Evolutionary conservation across 2,329 filamentous ascomycete species (phyloP).

Genomic region (Fusarium sp.): DNA sequence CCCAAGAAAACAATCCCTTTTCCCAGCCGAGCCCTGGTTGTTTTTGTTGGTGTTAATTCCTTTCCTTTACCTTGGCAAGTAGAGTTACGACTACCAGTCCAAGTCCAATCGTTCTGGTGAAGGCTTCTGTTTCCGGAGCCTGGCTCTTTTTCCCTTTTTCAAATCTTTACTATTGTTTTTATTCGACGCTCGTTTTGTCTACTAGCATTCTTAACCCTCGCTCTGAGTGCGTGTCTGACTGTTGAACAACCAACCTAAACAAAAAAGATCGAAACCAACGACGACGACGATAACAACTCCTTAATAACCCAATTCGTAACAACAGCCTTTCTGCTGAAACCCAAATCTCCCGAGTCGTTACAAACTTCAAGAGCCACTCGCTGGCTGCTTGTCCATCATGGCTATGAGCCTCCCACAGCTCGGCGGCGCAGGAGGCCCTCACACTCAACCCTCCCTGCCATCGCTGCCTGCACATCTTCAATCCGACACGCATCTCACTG

Average conservation of each 20-base stretch:
- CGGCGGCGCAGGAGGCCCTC: slow-evolving; percentile 66
- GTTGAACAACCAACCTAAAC: slow-evolving; percentile 6
- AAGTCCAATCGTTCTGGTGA: slow-evolving; percentile 33
- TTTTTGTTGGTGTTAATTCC: slow-evolving; percentile 35
- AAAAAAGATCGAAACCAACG: neutral
- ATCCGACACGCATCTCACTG: slow-evolving; percentile 80
- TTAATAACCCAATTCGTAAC: slow-evolving; percentile 3
- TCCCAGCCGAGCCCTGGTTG: slow-evolving; percentile 33
- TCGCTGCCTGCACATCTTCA: slow-evolving; percentile 85
- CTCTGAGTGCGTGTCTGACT: slow-evolving; percentile 33
- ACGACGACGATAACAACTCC: slow-evolving; percentile 18
- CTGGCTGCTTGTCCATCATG: slow-evolving; percentile 60
- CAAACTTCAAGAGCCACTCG: slow-evolving; percentile 38
- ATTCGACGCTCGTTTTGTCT: slow-evolving; percentile 43
- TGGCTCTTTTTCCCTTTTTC: slow-evolving; percentile 22
- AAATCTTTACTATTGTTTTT: slow-evolving; percentile 22
- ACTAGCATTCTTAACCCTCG: slow-evolving; percentile 31
- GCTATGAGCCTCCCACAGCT: slow-evolving; percentile 65
- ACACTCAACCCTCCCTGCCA: slow-evolving; percentile 86
- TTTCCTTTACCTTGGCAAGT: slow-evolving; percentile 14
- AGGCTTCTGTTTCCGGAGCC: slow-evolving; percentile 32
- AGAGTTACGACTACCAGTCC: slow-evolving; percentile 33
- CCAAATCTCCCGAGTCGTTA: slow-evolving; percentile 14
- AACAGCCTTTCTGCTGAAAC: slow-evolving; percentile 2
- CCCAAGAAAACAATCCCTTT: slow-evolving; percentile 46